Base-by-base conservation (phyloP, 2,329 filamentous ascomycete genomes). In the Fusarium aywerte region DNA sequence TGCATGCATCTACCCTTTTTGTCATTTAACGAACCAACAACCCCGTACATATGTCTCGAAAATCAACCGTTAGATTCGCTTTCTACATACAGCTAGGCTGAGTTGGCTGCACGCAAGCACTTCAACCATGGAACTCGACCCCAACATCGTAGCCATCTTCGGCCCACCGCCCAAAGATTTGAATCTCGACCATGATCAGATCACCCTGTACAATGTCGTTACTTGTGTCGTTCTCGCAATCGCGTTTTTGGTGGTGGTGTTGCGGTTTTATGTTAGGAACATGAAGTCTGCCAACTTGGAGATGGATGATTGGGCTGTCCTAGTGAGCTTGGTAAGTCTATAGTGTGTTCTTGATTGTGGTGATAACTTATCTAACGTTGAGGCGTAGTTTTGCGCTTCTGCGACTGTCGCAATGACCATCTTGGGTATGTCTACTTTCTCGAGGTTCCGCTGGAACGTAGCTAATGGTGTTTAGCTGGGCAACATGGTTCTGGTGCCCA, bases 191-290 rank as follows among this genome's bases (percentile, higher is more conserved):
- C 36, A 42, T 1, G 25, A 47, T 29, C 40, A 56, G 7, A 27
- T 56, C 15, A 32, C 40, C 0, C 23, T 29, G 1, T 62, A 62
- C 21, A 62, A 62, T 23, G 16, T 27, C 5, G 57, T 62, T 1
- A 53, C 42, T 15, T 62, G 48, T 5, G 29, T 62, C 11, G 42
- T 62, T 20, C 48, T 62, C 2, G 48, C 57, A 0, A 27, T 62
- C 3, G 48, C 58, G 1, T 32, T 33, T 0, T n/a, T 38, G 0
- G 42, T 25, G 2, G 58, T 62, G 2, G 57, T 27, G 0, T 25
- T 62, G n/a, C 58, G 58, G 1, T 62, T 62, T 8, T 62, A 62
- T 12, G 58, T 62, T 16, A 62, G 58, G 18, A 62, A 38, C 25
- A 62, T 62, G 58, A 62, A 62, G 23, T 62, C 58, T 3, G 35